These are phyloP conservation scores for Podila horticola DNA, from an alignment of 192 early-diverging fungal species.

Conservation along the genomic window DNA sequence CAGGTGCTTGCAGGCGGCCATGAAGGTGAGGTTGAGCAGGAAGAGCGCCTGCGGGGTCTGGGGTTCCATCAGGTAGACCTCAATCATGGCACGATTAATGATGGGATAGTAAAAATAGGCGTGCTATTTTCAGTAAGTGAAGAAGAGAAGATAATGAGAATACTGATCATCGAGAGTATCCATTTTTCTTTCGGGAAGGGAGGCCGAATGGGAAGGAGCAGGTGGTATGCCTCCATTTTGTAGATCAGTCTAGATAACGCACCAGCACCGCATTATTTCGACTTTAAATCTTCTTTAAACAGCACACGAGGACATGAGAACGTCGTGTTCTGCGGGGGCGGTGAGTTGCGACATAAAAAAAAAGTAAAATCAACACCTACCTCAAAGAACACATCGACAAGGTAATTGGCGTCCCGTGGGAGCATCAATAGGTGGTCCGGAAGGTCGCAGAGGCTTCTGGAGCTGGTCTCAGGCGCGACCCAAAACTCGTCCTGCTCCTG, in stretches of 20 bases:
- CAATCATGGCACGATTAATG: constrained; percentile 32
- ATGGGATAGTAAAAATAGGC: constrained; percentile 44
- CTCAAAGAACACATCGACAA: constrained; percentile 47
- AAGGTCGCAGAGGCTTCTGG: constrained; percentile 6
- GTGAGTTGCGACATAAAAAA: too few relatives aligned
- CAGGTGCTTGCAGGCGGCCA: constrained; percentile 50
- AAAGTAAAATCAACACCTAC: not conserved
- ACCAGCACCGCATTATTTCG: too few relatives aligned
- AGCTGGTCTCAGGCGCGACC: constrained; percentile 4
- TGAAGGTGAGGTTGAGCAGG: constrained; percentile 38
- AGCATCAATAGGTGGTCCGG: constrained; percentile 31
- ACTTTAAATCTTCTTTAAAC: too few relatives aligned
- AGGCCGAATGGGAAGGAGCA: too few relatives aligned
- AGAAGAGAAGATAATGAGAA: too few relatives aligned
- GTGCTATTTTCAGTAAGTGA: constrained; percentile 5
- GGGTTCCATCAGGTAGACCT: constrained; percentile 35
- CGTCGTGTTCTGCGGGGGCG: too few relatives aligned
- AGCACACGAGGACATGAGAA: too few relatives aligned
- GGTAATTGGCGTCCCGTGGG: constrained; percentile 40
- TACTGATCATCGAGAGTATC: too few relatives aligned
- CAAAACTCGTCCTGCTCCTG: constrained; percentile 41
- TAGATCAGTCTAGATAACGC: too few relatives aligned
- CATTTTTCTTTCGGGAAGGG: too few relatives aligned
- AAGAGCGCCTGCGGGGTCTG: constrained; percentile 35
- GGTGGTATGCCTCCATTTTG: too few relatives aligned